Percentiles rank a stretch among this genome's conserved stretches.
Evolutionary conservation across 805 yeast genomes (phyloP).

Genomic region (Nakazawaea ishiwadae): DNA sequence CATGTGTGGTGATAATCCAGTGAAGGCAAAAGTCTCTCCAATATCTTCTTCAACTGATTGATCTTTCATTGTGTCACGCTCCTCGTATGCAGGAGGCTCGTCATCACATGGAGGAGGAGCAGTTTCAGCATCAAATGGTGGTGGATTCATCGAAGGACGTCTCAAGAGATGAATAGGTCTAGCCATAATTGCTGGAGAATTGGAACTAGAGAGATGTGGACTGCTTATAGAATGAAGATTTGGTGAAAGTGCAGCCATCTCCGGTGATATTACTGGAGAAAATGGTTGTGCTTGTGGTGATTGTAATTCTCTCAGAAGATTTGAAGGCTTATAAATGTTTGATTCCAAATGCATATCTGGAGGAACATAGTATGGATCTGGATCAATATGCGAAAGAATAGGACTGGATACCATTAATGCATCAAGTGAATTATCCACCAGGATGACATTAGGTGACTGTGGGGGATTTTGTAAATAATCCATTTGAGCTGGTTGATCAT

Average conservation of each 20-base stretch:
- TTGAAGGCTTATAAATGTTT: slow-evolving; percentile 52
- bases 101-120: slow-evolving; percentile 31
- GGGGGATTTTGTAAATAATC: slow-evolving; percentile 21
- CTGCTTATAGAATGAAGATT: slow-evolving; percentile 15
- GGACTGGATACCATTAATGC: slow-evolving; percentile 16
- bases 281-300: slow-evolving; percentile 67
- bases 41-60: slow-evolving; percentile 15
- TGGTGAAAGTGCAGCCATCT: slow-evolving; percentile 24
- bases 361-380: neutral
- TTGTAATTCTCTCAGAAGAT: slow-evolving; percentile 37
- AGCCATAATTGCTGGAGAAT: slow-evolving; percentile 33
- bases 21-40: slow-evolving; percentile 21
- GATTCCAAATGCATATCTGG: slow-evolving; percentile 29
- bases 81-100: slow-evolving; percentile 18
- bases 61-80: slow-evolving; percentile 21
- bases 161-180: slow-evolving; percentile 53
- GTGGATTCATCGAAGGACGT: slow-evolving; percentile 57
- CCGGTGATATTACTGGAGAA: slow-evolving; percentile 37
- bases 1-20: slow-evolving; percentile 27
- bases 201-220: slow-evolving; percentile 3
- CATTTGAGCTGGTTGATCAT: slow-evolving; percentile 29
- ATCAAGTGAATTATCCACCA: slow-evolving; percentile 34
- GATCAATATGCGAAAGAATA: neutral
- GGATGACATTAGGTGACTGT: slow-evolving; percentile 49
- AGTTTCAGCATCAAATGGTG: slow-evolving; percentile 47